Evolutionary conservation across 1,284 basidiomycete species (phyloP), one percentile per base, ranked within the genome.

Genomic region (Marasmius oreades): DNA sequence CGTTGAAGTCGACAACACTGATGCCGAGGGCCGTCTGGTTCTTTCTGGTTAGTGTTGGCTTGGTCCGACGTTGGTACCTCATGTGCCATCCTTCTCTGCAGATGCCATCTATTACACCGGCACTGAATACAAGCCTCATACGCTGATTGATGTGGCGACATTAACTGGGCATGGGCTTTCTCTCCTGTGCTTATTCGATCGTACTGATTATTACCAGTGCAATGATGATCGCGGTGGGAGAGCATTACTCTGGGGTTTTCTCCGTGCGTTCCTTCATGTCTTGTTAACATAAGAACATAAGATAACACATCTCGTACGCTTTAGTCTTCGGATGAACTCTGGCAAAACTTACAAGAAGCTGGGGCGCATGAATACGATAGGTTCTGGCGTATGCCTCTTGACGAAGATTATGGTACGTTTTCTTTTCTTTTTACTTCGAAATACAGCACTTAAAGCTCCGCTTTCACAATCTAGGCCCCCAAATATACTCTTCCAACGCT

Each of bases 41-140:
- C 79, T 92, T 36, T 79, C 88, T 51, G 85, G 85, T 86, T 18
- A 42, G 55, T 39, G 77, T 62, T 36, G 39, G 22, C 8, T 53
- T 54, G n/a, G 26, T 16, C 39, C 18, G 12, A 34, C 5, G 16
- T 45, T 36, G n/a, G 8, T 24, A 22, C 28, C 20, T 22, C 11
- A 28, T 31, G 28, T 42, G 1, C 24, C 33, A 5, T 34, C 20
- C 14, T 37, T 8, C 18, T 46, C 55, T 34, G n/a, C 69, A 79
- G 93, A 95, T 69, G 90, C 92, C 2, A 80, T 95, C 51, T 91
- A 91, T 69, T 95, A 95, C 68, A 83, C 85, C n/a, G 84, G 86
- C 0, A 85, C 88, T 6, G 78, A 81, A 50, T 93, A 82, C 77
- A 90, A 89, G 69, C 87, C 93, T 0, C 85, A 90, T 67, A 92